Percentiles rank a stretch among this genome's conserved stretches.
Conservation (phyloP, 495 filamentous ascomycete genomes). For the Hypoxylon lienhwacheense region DNA sequence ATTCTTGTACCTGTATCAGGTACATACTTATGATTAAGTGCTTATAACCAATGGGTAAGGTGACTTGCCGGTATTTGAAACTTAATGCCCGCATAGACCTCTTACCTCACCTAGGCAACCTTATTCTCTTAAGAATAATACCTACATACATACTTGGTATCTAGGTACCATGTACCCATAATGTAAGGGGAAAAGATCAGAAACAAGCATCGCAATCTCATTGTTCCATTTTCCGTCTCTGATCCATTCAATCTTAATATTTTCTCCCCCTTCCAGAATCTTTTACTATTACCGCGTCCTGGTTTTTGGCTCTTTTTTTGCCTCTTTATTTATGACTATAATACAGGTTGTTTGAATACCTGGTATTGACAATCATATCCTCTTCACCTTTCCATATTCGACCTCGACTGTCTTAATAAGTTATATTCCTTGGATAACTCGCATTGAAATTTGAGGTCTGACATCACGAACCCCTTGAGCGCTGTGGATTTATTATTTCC, state of each 20-base stretch:
- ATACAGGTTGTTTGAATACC: conserved; percentile 14
- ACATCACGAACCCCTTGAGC: conserved; percentile 19
- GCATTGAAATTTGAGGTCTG: conserved; percentile 15
- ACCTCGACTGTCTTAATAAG: conserved; percentile 2
- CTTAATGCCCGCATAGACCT: too few relatives aligned
- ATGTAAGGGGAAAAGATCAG: conserved; percentile 30
- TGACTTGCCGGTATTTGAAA: too few relatives aligned
- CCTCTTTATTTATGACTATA: conserved; percentile 1
- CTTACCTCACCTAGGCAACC: too few relatives aligned
- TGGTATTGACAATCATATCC: conserved; percentile 3
- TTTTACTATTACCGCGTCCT: background rate
- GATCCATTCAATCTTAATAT: conserved; percentile 6
- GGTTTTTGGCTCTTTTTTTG: background rate
- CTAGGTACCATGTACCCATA: too few relatives aligned
- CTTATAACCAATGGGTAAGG: too few relatives aligned
- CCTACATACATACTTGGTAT: too few relatives aligned
- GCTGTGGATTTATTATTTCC: conserved; percentile 2
- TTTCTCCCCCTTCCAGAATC: conserved; percentile 5
- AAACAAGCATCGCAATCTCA: conserved; percentile 28
- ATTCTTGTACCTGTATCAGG: too few relatives aligned
- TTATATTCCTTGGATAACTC: conserved; percentile 7
- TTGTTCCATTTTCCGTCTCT: conserved; percentile 27
- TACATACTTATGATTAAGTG: too few relatives aligned
- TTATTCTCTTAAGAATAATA: too few relatives aligned
- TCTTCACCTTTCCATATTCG: background rate